Evolutionary conservation across 257 asterid species (phyloP), one percentile per base, ranked within the genome.

Genomic region (Rehmannia glutinosa): DNA sequence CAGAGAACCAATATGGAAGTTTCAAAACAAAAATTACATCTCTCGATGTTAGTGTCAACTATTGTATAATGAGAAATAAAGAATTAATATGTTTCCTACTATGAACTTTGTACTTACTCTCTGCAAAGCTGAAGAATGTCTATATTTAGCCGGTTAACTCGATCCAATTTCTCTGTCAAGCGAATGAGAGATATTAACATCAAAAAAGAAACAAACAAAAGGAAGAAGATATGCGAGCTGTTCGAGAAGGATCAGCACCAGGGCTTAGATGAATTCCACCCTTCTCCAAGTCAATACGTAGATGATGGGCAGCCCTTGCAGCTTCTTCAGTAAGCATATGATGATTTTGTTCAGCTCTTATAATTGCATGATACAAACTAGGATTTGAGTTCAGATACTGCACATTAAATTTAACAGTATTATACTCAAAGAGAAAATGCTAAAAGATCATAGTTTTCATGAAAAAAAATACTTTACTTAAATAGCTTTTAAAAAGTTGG

Each of bases 251-350:
- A 76, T 60, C 65, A 52, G 43, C 81, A 93, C 99, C 96, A 67
- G 87, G 72, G 72, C 75, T 70, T 36, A 93, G 96, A 81, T 93
- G 97, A 82, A 90, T 88, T 74, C 99, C 99, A 73, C 97, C 97
- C 86, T 87, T 90, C 86, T 93, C 99, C 77, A 90, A 78, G 80
- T 90, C 97, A 73, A 64, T 75, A 10, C 95, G 95, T 62, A 86
- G 75, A 81, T 78, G 75, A 53, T 51, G 83, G 63, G 92, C 99
- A 71, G 92, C 90, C 78, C 95, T 85, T 36, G 16, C 82, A 66
- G 83, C 96, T 83, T 93, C 99, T 53, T 84, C 88, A 32, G 92
- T 73, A 70, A 93, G 95, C 79, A 85, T 73, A 74, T 77, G 89
- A 62, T 45, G 77, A 72, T 88, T 85, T 71, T 81, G 69, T 84